A percentile compares a stretch with the other conserved stretches of the same genome.
phyloP scores from a whole-genome alignment of 2,329 filamentous ascomycete species.

The Alternaria triticina region DNA sequence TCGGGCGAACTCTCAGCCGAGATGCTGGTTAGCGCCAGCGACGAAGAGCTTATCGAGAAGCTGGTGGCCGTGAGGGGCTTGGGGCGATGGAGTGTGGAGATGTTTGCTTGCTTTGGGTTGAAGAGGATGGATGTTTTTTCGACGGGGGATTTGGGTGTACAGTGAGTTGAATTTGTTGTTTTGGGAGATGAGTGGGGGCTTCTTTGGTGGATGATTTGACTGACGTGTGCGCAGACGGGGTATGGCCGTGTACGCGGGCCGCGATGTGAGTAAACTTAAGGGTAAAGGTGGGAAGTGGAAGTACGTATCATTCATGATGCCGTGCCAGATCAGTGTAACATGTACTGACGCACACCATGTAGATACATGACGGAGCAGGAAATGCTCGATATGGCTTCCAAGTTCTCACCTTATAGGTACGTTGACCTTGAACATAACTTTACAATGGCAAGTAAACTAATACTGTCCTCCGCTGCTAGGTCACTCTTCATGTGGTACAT shows the following conservation, averaged over 20 bases:
- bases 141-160: conserved; percentile 89
- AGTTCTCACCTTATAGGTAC: conserved; percentile 80
- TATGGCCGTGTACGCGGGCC: conserved; percentile 86
- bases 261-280: conserved; percentile 84
- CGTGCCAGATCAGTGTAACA: not conserved
- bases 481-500: conserved; percentile 99
- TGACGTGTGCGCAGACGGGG: conserved; percentile 63
- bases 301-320: conserved; percentile 17
- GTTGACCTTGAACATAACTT: conserved; percentile 30
- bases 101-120: conserved; percentile 96
- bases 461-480: conserved; percentile 49
- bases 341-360: not conserved
- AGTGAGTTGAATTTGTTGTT: conserved; percentile 58
- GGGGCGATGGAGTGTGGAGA: conserved; percentile 82
- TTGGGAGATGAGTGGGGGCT: not conserved
- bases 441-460: conserved; percentile 6
- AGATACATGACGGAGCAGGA: conserved; percentile 90
- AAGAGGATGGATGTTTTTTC: conserved; percentile 95
- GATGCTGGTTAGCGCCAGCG: conserved; percentile 77
- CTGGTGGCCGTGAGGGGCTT: conserved; percentile 86
- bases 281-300: conserved; percentile 88
- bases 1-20: conserved; percentile 75
- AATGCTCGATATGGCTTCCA: conserved; percentile 81
- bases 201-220: not conserved
- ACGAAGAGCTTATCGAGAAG: conserved; percentile 84